These are phyloP conservation scores for Acanthamoeba sp. DNA, from an alignment of 208 protist species.

Conservation along the genomic window DNA sequence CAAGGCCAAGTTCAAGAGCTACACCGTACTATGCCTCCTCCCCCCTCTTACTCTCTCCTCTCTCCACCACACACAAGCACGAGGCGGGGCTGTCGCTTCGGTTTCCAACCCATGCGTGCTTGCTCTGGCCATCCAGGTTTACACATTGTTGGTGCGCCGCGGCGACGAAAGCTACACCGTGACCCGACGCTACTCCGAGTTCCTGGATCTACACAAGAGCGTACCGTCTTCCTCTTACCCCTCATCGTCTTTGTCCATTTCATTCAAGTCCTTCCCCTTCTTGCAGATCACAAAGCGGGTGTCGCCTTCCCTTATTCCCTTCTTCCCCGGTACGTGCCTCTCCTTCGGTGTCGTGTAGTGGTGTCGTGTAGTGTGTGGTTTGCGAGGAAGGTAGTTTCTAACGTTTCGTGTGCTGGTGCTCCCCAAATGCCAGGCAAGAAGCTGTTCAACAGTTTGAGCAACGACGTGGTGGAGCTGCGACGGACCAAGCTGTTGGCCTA, in stretches of 20 bases:
- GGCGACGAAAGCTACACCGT: background rate
- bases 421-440: background rate
- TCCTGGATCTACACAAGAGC: background rate
- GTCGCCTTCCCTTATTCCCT: background rate
- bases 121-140: background rate
- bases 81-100: too few relatives aligned
- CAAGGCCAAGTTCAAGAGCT: conserved; percentile 6
- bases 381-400: too few relatives aligned
- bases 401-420: background rate
- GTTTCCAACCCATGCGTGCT: too few relatives aligned
- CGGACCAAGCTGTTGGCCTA: conserved; percentile 17
- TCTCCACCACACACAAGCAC: background rate
- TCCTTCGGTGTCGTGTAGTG: background rate
- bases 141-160: background rate
- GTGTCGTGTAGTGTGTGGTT: background rate
- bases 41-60: background rate
- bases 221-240: background rate
- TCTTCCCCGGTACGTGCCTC: background rate
- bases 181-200: background rate
- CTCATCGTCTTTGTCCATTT: background rate
- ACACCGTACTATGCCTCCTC: background rate
- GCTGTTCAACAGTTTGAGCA: background rate
- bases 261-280: background rate
- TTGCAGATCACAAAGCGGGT: background rate
- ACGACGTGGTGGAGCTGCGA: background rate